Conservation (phyloP, 1,284 basidiomycete species). For the Prillingera fragicola region DNA sequence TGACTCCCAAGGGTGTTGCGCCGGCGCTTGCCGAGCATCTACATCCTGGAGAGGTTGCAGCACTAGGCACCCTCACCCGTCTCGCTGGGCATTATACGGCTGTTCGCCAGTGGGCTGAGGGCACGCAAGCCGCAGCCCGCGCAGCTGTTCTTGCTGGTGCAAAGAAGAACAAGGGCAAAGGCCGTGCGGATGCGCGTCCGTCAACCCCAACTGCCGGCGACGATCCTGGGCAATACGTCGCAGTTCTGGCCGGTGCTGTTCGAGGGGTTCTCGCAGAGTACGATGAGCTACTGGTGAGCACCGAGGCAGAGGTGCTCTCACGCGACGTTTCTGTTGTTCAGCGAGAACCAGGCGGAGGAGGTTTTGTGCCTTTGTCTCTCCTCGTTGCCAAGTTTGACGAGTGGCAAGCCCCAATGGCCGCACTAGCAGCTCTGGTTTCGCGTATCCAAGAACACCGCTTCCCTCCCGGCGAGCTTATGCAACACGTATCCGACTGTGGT, state of each 20-base stretch:
- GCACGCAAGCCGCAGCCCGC: slow-evolving; percentile 11
- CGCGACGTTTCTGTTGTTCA: slow-evolving; percentile 67
- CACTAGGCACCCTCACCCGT: slow-evolving; percentile 64
- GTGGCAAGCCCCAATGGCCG: slow-evolving; percentile 74
- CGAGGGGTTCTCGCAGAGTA: slow-evolving; percentile 71
- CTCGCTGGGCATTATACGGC: slow-evolving; percentile 67
- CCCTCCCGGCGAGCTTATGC: slow-evolving; percentile 66
- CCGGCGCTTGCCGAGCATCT: slow-evolving; percentile 64
- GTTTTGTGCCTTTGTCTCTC: slow-evolving; percentile 72
- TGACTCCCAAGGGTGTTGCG: slow-evolving; percentile 53
- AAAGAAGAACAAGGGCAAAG: slow-evolving; percentile 4
- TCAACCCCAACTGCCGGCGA: too few species aligned
- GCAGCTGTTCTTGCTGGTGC: slow-evolving; percentile 18
- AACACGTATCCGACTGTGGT: slow-evolving; percentile 63
- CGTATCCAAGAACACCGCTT: slow-evolving; percentile 51
- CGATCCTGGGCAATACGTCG: slow-evolving; percentile 57
- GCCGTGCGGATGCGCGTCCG: slow-evolving; percentile 46
- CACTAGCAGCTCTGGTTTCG: slow-evolving; percentile 60
- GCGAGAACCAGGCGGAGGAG: slow-evolving; percentile 45
- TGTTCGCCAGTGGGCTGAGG: slow-evolving; percentile 53
- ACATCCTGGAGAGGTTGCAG: slow-evolving; percentile 78
- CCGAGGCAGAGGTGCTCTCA: slow-evolving; percentile 68
- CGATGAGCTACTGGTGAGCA: slow-evolving; percentile 68
- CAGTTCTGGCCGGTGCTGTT: slow-evolving; percentile 65
- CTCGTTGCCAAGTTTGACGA: slow-evolving; percentile 71